phyloP scores from a whole-genome alignment of 768 basidiomycete genomes.

The Leccinum boreale region DNA sequence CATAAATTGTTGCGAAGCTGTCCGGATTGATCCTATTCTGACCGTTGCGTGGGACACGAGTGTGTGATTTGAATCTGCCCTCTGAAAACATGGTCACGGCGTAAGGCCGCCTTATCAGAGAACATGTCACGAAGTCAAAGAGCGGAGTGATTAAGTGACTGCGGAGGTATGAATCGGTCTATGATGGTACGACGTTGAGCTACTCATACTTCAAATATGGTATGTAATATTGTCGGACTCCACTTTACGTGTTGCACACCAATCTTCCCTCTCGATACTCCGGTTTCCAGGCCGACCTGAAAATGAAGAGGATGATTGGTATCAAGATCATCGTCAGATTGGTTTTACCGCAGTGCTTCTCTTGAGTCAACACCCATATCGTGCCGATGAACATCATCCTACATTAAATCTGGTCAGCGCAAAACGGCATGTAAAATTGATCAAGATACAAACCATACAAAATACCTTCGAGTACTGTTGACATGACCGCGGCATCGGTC shows the following conservation, averaged over 20 bases:
- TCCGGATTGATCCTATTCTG: not conserved
- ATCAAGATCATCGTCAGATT: not conserved
- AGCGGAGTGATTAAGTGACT: not conserved
- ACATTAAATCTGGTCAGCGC: not conserved
- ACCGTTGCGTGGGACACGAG: not conserved
- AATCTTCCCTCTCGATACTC: not conserved
- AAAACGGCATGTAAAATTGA: not conserved
- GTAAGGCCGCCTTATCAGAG: not conserved
- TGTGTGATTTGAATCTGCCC: not conserved
- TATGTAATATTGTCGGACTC: not conserved
- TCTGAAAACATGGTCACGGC: not conserved
- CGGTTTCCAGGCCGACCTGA: not conserved
- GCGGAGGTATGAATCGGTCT: not conserved
- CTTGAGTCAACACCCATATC: not conserved
- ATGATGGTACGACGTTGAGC: not conserved
- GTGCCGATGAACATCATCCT: not conserved
- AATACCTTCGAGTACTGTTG: not conserved
- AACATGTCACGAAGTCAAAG: not conserved
- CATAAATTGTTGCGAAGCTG: not conserved
- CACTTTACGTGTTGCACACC: not conserved
- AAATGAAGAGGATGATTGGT: not conserved
- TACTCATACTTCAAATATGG: not conserved
- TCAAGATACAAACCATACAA: not conserved
- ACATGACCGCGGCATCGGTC: not conserved
- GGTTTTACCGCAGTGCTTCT: not conserved